Evolutionary conservation across 2,329 filamentous ascomycete genomes (phyloP).

Genomic region (Aspergillus pseudotamarii): DNA sequence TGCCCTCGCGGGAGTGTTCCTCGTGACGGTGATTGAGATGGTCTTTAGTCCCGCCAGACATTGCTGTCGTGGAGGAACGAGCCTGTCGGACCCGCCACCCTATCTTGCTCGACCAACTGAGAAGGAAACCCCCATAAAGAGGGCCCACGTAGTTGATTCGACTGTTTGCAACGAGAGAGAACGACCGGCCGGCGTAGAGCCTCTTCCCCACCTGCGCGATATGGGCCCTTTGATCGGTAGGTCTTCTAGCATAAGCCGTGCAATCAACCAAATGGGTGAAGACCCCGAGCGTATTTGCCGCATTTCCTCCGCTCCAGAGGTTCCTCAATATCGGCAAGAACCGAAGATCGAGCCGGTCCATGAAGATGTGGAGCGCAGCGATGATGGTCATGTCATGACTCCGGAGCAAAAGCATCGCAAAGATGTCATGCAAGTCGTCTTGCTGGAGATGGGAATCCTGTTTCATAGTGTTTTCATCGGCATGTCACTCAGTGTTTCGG

Average conservation of each 20-base stretch:
- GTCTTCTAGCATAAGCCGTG: slow-evolving; percentile 32
- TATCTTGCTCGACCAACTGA: neutral
- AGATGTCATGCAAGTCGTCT: slow-evolving; percentile 71
- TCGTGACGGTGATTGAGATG: slow-evolving; percentile 59
- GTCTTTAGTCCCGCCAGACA: slow-evolving; percentile 49
- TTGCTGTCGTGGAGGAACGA: slow-evolving; percentile 27
- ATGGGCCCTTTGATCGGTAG: slow-evolving; percentile 31
- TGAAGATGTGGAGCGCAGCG: slow-evolving; percentile 21
- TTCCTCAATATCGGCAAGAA: slow-evolving; percentile 15
- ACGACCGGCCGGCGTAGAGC: slow-evolving; percentile 13
- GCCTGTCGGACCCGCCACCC: neutral
- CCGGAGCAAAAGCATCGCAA: slow-evolving; percentile 56
- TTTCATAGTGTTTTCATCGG: slow-evolving; percentile 68
- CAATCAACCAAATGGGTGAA: slow-evolving; percentile 31
- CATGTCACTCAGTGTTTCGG: slow-evolving; percentile 40
- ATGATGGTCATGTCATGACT: slow-evolving; percentile 19
- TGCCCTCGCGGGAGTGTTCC: slow-evolving; percentile 47
- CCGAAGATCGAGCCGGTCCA: slow-evolving; percentile 18
- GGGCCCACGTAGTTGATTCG: slow-evolving; percentile 1
- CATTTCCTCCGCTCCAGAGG: slow-evolving; percentile 26
- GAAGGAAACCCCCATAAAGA: neutral
- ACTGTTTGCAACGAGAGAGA: neutral
- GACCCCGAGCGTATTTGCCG: slow-evolving; percentile 25
- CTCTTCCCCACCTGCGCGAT: slow-evolving; percentile 26
- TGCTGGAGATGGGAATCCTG: slow-evolving; percentile 76